phyloP scores from a whole-genome alignment of 2,329 filamentous ascomycete species.

The Talaromyces sp. region DNA sequence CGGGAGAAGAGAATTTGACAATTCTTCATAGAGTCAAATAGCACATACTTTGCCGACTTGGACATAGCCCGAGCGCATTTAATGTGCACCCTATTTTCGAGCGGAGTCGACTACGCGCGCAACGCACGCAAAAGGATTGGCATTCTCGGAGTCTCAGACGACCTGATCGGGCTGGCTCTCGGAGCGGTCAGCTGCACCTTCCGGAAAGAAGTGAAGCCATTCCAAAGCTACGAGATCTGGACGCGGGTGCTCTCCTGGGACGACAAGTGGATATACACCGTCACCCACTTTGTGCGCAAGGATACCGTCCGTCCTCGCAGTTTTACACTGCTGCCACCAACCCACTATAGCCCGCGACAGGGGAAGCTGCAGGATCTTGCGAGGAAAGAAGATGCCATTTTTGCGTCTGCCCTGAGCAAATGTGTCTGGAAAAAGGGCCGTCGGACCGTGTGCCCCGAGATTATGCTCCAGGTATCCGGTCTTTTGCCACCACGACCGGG shows the following conservation, averaged over 20 bases:
- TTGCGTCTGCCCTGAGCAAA: constrained; percentile 15
- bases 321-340: constrained; percentile 11
- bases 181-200: constrained; percentile 19
- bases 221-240: constrained; percentile 22
- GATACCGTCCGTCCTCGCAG: constrained; percentile 11
- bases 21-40: constrained; percentile 40
- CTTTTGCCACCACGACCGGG: constrained; percentile 15
- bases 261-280: constrained; percentile 28
- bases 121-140: constrained; percentile 11
- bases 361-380: constrained; percentile 14
- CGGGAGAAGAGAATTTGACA: not conserved
- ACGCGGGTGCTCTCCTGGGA: constrained; percentile 26
- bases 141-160: constrained; percentile 12
- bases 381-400: constrained; percentile 15
- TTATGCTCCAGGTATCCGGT: constrained; percentile 22
- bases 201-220: constrained; percentile 20
- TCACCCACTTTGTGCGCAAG: constrained; percentile 24
- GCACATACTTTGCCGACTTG: constrained; percentile 54
- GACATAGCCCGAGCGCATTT: constrained; percentile 49
- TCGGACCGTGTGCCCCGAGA: constrained; percentile 27
- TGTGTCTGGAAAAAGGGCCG: constrained; percentile 17
- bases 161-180: constrained; percentile 15
- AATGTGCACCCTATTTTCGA: constrained; percentile 28
- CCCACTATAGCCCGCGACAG: constrained; percentile 5
- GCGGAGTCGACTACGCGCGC: constrained; percentile 14